Evolutionary conservation across 345 rosid species (phyloP).

Genomic region (Salix udensis): DNA sequence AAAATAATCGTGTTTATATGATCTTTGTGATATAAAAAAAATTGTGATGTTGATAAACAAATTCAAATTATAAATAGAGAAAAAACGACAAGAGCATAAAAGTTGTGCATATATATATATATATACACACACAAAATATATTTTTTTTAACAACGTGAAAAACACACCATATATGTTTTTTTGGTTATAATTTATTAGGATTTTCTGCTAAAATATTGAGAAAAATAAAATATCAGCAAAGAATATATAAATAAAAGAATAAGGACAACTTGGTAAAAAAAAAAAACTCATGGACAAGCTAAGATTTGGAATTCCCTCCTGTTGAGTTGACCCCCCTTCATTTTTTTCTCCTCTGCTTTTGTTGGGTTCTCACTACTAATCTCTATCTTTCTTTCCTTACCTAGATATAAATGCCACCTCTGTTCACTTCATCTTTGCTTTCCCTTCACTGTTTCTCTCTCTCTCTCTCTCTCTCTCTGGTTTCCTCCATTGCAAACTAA

Average conservation of each 20-base stretch:
- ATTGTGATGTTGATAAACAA: too few relatives aligned
- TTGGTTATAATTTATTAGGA: neutral
- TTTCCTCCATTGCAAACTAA: constrained; percentile 92
- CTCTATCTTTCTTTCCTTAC: neutral
- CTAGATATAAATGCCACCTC: constrained; percentile 45
- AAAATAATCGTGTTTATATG: too few relatives aligned
- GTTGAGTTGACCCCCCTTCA: constrained; percentile 16
- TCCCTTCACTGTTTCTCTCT: constrained; percentile 41
- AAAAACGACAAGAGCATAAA: too few relatives aligned
- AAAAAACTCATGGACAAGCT: neutral
- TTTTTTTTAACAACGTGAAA: too few relatives aligned
- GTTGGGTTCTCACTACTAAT: neutral
- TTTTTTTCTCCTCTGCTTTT: neutral
- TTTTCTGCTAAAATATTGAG: neutral
- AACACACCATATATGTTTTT: neutral
- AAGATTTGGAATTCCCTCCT: constrained; percentile 16
- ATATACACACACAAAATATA: too few relatives aligned
- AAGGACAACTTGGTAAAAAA: constrained; percentile 4
- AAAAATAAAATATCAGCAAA: neutral
- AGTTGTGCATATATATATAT: too few relatives aligned
- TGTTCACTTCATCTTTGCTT: constrained; percentile 33
- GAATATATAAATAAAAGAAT: neutral
- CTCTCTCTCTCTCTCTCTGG: constrained; percentile 27
- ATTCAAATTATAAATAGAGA: too few relatives aligned
- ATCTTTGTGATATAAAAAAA: too few relatives aligned